These are phyloP conservation scores for Torulaspora gathmanii DNA, from an alignment of 805 yeast genomes.

Conservation along the genomic window DNA sequence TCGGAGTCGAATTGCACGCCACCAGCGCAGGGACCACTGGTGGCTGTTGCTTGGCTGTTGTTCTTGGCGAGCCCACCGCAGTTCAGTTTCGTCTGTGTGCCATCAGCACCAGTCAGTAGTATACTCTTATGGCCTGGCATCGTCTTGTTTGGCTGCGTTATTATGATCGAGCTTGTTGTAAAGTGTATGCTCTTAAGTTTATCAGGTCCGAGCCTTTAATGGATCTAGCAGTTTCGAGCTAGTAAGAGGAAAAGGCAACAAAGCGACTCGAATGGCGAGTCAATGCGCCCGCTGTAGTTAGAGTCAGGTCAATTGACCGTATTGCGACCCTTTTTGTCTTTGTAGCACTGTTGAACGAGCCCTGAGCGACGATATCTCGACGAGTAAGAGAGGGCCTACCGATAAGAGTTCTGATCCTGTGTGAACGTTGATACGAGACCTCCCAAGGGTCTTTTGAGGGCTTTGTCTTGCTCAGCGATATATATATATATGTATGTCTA, in stretches of 20 bases:
- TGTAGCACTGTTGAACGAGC: background rate
- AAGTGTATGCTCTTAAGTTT: background rate
- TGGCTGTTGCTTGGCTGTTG: background rate
- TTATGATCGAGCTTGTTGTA: background rate
- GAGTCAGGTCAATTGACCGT: background rate
- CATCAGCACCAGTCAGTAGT: conserved; percentile 24
- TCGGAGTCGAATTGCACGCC: conserved; percentile 32
- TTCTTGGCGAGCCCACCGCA: background rate
- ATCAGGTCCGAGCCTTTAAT: conserved; percentile 5
- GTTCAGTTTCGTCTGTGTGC: conserved; percentile 10
- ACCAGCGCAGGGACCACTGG: background rate
- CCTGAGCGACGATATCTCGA: too few species aligned
- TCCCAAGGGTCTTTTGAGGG: too few species aligned
- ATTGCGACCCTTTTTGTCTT: background rate
- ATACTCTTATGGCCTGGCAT: conserved; percentile 22
- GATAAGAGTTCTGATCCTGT: too few species aligned
- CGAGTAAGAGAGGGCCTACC: too few species aligned
- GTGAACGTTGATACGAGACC: too few species aligned
- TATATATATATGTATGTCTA: too few species aligned
- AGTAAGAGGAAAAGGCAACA: background rate
- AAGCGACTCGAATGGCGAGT: background rate
- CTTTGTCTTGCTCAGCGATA: too few species aligned
- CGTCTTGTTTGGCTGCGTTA: conserved; percentile 3
- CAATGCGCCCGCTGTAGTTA: background rate
- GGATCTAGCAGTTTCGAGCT: background rate